Evolutionary conservation across 495 filamentous ascomycete genomes (phyloP), one percentile per base, ranked within the genome.

Genomic region (Xylaria telfairii): DNA sequence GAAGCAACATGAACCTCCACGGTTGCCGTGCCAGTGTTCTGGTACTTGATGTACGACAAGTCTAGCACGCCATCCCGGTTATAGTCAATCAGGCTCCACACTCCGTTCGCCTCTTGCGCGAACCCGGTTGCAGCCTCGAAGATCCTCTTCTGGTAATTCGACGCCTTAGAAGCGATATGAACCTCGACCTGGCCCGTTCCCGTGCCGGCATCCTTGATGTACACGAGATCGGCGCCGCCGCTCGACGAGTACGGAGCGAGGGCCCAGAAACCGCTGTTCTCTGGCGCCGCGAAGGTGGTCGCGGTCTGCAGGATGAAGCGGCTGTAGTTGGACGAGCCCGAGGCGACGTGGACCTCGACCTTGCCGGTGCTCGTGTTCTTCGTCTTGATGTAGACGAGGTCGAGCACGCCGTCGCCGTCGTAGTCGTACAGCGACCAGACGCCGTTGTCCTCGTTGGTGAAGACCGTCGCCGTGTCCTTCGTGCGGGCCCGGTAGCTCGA

Each of bases 361-460:
- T n/a, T 44, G 24, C 51, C 37, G 26, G 21, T 67, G 37, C 51
- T 26, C 39, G 65, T 67, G 51, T 57, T 57, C 13, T 26, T 21
- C 65, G 65, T 67, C 65, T 67, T 67, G 51, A 67, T 67, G 39
- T 67, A 67, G 2, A 67, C 51, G 37, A 67, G 51, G 39, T 67
- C 65, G 1, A 67, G 51, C 4, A 44, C 19, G 24, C 65, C 65
- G 46, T 67, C 65, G 24, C 65, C 37, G 26, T 67, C 53, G 37
- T 57, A 67, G 51, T 67, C 65, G 51, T 67, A 67, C 39, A 67
- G 65, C 10, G 15, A 28, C 65, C 65, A 67, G 65, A 59, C 49
- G 7, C 65, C 65, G 51, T 67, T 57, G 8, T 67, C 32, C 51
- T 67, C 65, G 32, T 67, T 67, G 37, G 12, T 51, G 51, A 67